phyloP scores from a whole-genome alignment of 1,284 basidiomycete genomes.

The Lentinula novae-zelandiae region DNA sequence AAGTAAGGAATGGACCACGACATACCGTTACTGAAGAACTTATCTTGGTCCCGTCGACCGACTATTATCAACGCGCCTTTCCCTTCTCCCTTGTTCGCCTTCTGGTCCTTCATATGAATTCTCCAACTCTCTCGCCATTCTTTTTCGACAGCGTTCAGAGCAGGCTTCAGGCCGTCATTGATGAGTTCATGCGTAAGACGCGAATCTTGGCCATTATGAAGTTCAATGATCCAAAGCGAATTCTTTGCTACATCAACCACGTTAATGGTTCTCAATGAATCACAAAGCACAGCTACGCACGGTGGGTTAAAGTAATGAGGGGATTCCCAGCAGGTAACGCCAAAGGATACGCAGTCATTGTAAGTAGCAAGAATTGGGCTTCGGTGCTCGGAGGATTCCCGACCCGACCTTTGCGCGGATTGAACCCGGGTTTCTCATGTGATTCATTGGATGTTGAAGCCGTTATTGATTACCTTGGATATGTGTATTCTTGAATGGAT shows the following conservation, averaged over 20 bases:
- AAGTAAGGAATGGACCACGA: neutral
- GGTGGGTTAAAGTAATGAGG: conserved; percentile 60
- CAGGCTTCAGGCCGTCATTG: conserved; percentile 62
- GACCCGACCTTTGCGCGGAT: neutral
- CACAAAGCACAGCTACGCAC: conserved; percentile 34
- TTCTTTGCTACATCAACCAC: conserved; percentile 39
- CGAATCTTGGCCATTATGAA: conserved; percentile 76
- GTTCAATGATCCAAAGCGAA: conserved; percentile 68
- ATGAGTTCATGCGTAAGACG: conserved; percentile 64
- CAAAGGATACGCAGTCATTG: conserved; percentile 41
- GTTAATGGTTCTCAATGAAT: neutral
- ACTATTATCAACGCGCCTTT: conserved; percentile 77
- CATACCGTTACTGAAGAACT: conserved; percentile 87
- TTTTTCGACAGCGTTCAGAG: conserved; percentile 74
- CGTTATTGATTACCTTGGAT: too few species aligned
- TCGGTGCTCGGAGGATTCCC: neutral
- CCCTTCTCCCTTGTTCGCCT: conserved; percentile 38
- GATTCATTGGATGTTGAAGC: neutral
- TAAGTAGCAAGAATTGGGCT: neutral
- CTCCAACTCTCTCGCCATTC: conserved; percentile 69
- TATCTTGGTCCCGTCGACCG: conserved; percentile 69
- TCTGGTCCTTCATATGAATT: conserved; percentile 35
- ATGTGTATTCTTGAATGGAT: too few species aligned
- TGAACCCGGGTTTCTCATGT: neutral
- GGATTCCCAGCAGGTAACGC: conserved; percentile 44